Percentiles rank a stretch among this genome's conserved stretches.
Conservation (phyloP, 139 green algal species). For the Chlamydomonas sphaeroides region DNA sequence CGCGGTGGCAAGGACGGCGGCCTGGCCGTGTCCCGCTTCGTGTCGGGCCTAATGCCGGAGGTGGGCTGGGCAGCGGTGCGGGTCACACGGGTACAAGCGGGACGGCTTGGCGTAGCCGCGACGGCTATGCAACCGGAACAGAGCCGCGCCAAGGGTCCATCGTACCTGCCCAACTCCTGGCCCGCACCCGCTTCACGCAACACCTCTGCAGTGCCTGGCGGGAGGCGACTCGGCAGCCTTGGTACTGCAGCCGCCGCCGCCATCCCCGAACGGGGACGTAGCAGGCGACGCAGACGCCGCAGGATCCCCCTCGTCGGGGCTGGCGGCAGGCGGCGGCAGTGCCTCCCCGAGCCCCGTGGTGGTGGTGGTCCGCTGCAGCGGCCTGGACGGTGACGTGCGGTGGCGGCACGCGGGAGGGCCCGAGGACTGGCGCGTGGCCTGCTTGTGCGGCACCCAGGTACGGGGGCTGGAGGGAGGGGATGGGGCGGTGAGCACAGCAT, state of each 20-base stretch:
- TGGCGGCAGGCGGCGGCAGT: background rate
- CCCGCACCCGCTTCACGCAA: too few relatives aligned
- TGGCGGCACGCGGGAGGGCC: slow-evolving; percentile 78
- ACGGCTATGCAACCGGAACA: too few relatives aligned
- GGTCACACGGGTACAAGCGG: too few relatives aligned
- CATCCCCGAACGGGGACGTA: background rate
- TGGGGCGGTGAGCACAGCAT: too few relatives aligned
- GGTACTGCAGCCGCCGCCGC: background rate
- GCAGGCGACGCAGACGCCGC: background rate
- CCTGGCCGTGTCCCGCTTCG: background rate
- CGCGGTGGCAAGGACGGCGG: too few relatives aligned
- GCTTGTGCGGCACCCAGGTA: slow-evolving; percentile 33
- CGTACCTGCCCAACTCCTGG: too few relatives aligned
- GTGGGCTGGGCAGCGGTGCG: too few relatives aligned
- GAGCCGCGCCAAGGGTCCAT: too few relatives aligned
- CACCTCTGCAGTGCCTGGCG: too few relatives aligned
- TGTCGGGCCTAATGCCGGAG: background rate
- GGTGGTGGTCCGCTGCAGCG: slow-evolving; percentile 45
- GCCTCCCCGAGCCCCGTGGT: slow-evolving; percentile 26
- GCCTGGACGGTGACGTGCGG: slow-evolving; percentile 56
- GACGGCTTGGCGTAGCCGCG: too few relatives aligned
- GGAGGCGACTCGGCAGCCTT: background rate
- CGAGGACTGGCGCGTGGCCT: slow-evolving; percentile 90
- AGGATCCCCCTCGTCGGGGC: too few relatives aligned
- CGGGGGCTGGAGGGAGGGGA: background rate